Percentiles rank a stretch among this genome's conserved stretches.
phyloP scores from a whole-genome alignment of 1,284 basidiomycete species.

The Trichosporon ovoides region DNA sequence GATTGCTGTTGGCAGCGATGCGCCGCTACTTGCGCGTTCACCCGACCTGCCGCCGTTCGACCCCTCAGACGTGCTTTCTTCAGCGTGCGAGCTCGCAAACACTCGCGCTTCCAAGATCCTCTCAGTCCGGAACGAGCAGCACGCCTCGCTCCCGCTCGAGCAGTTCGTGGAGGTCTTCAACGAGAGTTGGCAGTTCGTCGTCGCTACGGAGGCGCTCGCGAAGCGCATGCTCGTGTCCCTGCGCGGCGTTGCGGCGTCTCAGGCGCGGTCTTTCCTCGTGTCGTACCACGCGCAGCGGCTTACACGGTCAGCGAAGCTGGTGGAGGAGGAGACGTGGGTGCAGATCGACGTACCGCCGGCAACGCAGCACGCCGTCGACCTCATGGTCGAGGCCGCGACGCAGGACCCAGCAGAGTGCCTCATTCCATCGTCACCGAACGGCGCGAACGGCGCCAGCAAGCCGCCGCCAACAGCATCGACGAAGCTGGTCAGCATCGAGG shows the following conservation, averaged over 20 bases:
- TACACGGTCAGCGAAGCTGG: constrained; percentile 74
- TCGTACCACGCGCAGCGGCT: constrained; percentile 79
- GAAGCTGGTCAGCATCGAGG: constrained; percentile 78
- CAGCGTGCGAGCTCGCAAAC: constrained; percentile 78
- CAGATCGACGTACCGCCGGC: constrained; percentile 66
- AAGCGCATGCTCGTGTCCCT: constrained; percentile 87
- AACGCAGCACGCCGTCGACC: constrained; percentile 66
- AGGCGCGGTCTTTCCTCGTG: constrained; percentile 83
- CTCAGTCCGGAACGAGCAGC: constrained; percentile 68
- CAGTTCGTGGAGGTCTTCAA: constrained; percentile 79
- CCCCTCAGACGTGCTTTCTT: constrained; percentile 70
- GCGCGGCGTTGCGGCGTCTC: constrained; percentile 72
- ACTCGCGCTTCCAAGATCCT: constrained; percentile 72
- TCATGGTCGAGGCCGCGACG: constrained; percentile 75
- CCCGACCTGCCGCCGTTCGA: constrained; percentile 44
- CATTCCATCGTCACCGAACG: constrained; percentile 37
- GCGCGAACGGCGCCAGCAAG: constrained; percentile 6
- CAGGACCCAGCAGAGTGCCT: constrained; percentile 68
- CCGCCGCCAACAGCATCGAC: constrained; percentile 22
- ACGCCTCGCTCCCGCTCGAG: constrained; percentile 63
- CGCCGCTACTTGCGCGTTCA: constrained; percentile 4
- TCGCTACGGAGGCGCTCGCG: constrained; percentile 76
- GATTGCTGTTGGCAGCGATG: not conserved
- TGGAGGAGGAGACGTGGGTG: constrained; percentile 55
- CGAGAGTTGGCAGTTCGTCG: constrained; percentile 81